Evolutionary conservation across 2,329 filamentous ascomycete genomes (phyloP).

Genomic region (Fusarium pseudocircinatum): DNA sequence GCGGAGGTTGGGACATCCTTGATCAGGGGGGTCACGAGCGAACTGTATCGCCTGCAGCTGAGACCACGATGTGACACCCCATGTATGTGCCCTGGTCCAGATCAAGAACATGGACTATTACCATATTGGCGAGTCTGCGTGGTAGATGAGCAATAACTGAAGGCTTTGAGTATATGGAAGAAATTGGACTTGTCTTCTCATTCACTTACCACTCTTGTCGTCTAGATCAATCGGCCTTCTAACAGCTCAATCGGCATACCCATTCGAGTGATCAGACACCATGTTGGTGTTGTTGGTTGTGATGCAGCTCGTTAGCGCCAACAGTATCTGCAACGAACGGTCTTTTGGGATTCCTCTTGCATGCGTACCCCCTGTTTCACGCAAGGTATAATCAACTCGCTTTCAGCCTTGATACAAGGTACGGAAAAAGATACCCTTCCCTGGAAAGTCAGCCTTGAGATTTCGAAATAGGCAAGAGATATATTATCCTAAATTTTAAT

Average conservation of each 20-base stretch:
- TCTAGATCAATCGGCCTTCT: neutral
- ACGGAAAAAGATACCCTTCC: neutral
- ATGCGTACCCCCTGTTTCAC: neutral
- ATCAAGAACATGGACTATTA: neutral
- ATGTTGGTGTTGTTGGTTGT: constrained; percentile 15
- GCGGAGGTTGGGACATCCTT: neutral
- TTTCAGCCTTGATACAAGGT: neutral
- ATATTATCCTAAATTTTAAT: neutral
- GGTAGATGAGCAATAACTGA: neutral
- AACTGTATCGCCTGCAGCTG: constrained; percentile 8
- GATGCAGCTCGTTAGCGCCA: constrained; percentile 18
- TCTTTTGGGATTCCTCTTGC: neutral
- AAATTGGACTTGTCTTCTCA: too few relatives aligned
- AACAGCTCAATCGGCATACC: neutral
- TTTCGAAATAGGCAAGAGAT: neutral
- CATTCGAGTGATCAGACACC: neutral
- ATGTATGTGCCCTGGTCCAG: neutral
- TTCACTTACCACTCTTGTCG: neutral
- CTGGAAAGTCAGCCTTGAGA: neutral
- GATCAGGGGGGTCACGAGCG: neutral
- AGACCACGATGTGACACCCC: neutral
- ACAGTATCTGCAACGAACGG: constrained; percentile 20
- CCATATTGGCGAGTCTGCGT: neutral
- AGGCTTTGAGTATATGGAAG: neutral
- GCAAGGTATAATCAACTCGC: neutral